A percentile compares a stretch with the other conserved stretches of the same genome.
Conservation (phyloP, 192 early-diverging fungal genomes). For the Thamnidium elegans region DNA sequence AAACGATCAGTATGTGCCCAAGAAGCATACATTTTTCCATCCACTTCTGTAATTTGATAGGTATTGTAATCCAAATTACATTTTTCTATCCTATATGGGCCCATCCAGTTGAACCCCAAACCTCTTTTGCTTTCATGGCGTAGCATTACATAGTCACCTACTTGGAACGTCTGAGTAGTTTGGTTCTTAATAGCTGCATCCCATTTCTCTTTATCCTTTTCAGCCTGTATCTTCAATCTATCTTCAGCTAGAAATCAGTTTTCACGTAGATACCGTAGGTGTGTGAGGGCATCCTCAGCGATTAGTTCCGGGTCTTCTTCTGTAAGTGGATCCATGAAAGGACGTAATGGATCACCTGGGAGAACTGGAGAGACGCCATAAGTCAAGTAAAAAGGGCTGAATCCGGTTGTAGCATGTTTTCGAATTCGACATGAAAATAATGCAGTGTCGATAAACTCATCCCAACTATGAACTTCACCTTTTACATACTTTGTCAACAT, state of each 20-base stretch:
- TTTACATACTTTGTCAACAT: constrained; percentile 12
- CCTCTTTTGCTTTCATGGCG: constrained; percentile 10
- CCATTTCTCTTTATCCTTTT: constrained; percentile 5
- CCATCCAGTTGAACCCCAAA: constrained; percentile 16
- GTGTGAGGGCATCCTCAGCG: not conserved
- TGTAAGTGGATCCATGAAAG: not conserved
- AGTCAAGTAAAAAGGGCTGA: constrained; percentile 22
- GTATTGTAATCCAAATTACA: not conserved
- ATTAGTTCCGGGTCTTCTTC: not conserved
- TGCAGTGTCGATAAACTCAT: constrained; percentile 18
- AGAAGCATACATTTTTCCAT: constrained; percentile 1
- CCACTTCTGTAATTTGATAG: not conserved
- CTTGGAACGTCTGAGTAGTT: not conserved
- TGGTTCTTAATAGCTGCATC: constrained; percentile 4
- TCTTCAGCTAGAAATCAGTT: not conserved
- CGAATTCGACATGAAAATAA: constrained; percentile 24
- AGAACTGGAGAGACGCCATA: constrained; percentile 21
- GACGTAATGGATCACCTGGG: constrained; percentile 13
- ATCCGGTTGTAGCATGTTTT: constrained; percentile 21
- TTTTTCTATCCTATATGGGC: not conserved
- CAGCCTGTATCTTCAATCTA: not conserved
- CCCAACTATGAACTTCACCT: constrained; percentile 15
- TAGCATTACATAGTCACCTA: not conserved
- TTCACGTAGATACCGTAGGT: not conserved
- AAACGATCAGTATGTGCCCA: constrained; percentile 7